Evolutionary conservation across 1,284 basidiomycete species (phyloP).

Genomic region (Butyriboletus regius): DNA sequence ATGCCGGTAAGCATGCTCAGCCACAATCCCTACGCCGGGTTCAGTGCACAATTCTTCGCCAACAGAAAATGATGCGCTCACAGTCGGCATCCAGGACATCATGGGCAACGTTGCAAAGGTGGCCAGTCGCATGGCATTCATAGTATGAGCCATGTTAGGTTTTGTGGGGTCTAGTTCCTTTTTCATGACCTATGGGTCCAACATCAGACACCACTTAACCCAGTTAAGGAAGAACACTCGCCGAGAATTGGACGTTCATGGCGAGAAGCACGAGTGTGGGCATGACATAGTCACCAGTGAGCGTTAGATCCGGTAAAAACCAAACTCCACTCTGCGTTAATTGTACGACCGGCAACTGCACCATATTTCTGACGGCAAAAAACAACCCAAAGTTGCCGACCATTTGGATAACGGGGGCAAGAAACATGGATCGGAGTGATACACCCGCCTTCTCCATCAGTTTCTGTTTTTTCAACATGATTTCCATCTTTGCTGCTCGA

Average conservation of each 20-base stretch:
- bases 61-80: constrained; percentile 32
- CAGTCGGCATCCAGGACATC: constrained; percentile 54
- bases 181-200: constrained; percentile 42
- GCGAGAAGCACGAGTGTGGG: constrained; percentile 59
- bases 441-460: constrained; percentile 69
- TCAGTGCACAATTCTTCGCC: neutral
- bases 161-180: constrained; percentile 53
- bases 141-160: constrained; percentile 56
- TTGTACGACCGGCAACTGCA: constrained; percentile 63
- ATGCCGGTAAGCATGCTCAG: constrained; percentile 27
- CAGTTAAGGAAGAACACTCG: constrained; percentile 33
- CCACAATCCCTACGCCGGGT: constrained; percentile 24
- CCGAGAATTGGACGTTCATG: constrained; percentile 69
- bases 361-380: constrained; percentile 72
- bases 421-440: constrained; percentile 51
- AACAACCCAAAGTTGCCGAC: constrained; percentile 81
- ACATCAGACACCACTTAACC: constrained; percentile 5
- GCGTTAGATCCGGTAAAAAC: constrained; percentile 73
- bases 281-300: constrained; percentile 73
- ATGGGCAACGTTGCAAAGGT: constrained; percentile 56
- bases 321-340: constrained; percentile 71
- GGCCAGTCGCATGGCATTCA: constrained; percentile 65
- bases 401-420: constrained; percentile 65
- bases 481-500: constrained; percentile 46
- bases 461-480: constrained; percentile 53